Base-by-base conservation (phyloP, 257 asterid species). In the Salvia rosmarinus region DNA sequence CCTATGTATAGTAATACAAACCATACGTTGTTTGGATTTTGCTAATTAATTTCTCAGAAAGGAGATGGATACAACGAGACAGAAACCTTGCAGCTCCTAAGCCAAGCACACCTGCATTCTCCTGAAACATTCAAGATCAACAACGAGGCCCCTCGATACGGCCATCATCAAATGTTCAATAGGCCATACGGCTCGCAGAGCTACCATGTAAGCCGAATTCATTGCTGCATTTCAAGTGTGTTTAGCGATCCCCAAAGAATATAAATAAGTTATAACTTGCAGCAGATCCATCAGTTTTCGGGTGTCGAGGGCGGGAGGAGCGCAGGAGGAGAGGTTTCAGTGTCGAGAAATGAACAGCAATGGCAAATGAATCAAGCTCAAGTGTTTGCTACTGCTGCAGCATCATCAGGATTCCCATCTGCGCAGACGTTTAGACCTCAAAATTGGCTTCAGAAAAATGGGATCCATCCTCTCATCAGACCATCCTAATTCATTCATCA, bases 321-420 rank as follows among this genome's bases (percentile, higher is more conserved):
- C 2, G 63, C 5, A 13, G 63, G 63, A 28, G 58, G 74, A 58
- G 85, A 80, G 42, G 23, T 73, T 25, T 75, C 78, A 0, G 83
- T 73, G 2, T 69, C 81, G 0, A 66, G 73, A 13, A 81, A 67
- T 68, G 82, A 74, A 61, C 78, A 84, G 65, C 81, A 84, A 44
- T 75, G 84, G 87, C 84, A 80, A 72, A 39, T 81, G 63, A 73
- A 40, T 64, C 81, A 77, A 25, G 67, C 84, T 46, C 86, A 77
- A 59, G 59, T 82, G 68, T 84, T 81, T 82, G 94, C 89, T 46
- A 81, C 74, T 84, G 95, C 91, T 85, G 97, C 96, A 89, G 97
- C 96, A 91, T 91, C 97, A 91, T 91, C 97, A 91, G 95, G 97
- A 91, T 91, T 91, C 96, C 87, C 83, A 67, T 86, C 76, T 84